Evolutionary conservation across 2,329 filamentous ascomycete genomes (phyloP).

Genomic region (Penicillium italicum): DNA sequence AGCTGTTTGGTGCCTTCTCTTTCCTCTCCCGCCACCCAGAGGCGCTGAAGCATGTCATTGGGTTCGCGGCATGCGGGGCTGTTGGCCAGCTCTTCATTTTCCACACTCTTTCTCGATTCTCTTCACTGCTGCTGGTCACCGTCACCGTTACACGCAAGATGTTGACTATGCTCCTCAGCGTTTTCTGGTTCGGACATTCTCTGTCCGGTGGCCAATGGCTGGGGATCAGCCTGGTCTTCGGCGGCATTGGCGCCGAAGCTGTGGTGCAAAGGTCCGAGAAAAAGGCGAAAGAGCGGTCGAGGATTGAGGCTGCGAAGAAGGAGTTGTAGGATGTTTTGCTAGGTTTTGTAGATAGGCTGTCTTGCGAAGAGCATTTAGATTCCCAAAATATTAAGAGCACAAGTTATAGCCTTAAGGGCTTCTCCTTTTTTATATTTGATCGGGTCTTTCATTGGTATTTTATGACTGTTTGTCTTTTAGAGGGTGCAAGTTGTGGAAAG

Average conservation of each 20-base stretch:
- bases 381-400: not conserved
- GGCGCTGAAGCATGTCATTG: slow-evolving; percentile 82
- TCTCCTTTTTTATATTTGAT: slow-evolving; percentile 3
- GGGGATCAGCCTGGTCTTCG: slow-evolving; percentile 88
- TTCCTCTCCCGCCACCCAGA: slow-evolving; percentile 78
- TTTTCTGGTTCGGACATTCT: slow-evolving; percentile 88
- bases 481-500: not conserved
- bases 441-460: not conserved
- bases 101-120: slow-evolving; percentile 90
- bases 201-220: slow-evolving; percentile 89
- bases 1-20: slow-evolving; percentile 71
- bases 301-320: slow-evolving; percentile 40
- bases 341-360: not conserved
- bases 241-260: slow-evolving; percentile 88
- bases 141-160: slow-evolving; percentile 98
- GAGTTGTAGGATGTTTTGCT: slow-evolving; percentile 18
- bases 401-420: not conserved
- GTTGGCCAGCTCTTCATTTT: slow-evolving; percentile 97
- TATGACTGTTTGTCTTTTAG: not conserved
- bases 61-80: slow-evolving; percentile 85
- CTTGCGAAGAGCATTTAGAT: not conserved
- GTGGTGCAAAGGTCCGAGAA: slow-evolving; percentile 79
- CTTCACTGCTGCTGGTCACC: slow-evolving; percentile 85
- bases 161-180: slow-evolving; percentile 97
- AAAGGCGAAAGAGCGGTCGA: slow-evolving; percentile 68